phyloP scores from a whole-genome alignment of 495 filamentous ascomycete genomes.

The Aspergillus incahuasiensis region DNA sequence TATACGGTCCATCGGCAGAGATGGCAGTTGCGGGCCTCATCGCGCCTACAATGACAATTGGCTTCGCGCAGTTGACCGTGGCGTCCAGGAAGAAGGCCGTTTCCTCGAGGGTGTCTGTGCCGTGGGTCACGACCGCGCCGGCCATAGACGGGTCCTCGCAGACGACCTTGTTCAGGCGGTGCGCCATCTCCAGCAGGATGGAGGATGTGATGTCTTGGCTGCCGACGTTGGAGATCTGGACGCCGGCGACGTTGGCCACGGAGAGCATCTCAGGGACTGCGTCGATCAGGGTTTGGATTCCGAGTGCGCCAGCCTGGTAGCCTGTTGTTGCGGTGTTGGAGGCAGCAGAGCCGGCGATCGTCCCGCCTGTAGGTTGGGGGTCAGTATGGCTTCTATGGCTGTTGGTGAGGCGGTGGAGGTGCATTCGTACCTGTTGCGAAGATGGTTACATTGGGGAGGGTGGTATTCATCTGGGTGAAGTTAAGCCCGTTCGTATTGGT shows the following conservation, averaged over 20 bases:
- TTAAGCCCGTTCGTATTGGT: conserved; percentile 33
- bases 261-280: conserved; percentile 40
- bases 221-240: conserved; percentile 39
- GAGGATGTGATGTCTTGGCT: conserved; percentile 35
- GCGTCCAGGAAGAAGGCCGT: conserved; percentile 48
- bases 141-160: conserved; percentile 38
- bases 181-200: conserved; percentile 39
- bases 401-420: neutral
- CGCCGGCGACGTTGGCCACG: conserved; percentile 45
- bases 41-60: conserved; percentile 44
- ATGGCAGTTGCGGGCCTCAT: conserved; percentile 49
- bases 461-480: conserved; percentile 38
- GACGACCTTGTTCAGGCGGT: conserved; percentile 37
- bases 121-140: conserved; percentile 47
- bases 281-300: conserved; percentile 35
- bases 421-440: conserved; percentile 36
- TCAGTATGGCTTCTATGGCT: neutral
- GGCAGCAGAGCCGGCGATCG: conserved; percentile 41
- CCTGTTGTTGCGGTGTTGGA: conserved; percentile 44
- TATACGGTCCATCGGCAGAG: conserved; percentile 47
- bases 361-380: conserved; percentile 36
- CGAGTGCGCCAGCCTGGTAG: conserved; percentile 41
- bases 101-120: conserved; percentile 49
- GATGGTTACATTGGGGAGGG: conserved; percentile 47
- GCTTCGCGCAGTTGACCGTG: conserved; percentile 43